These are phyloP conservation scores for Nicotiana paniculata DNA, from an alignment of 257 asterid genomes.

Conservation along the genomic window DNA sequence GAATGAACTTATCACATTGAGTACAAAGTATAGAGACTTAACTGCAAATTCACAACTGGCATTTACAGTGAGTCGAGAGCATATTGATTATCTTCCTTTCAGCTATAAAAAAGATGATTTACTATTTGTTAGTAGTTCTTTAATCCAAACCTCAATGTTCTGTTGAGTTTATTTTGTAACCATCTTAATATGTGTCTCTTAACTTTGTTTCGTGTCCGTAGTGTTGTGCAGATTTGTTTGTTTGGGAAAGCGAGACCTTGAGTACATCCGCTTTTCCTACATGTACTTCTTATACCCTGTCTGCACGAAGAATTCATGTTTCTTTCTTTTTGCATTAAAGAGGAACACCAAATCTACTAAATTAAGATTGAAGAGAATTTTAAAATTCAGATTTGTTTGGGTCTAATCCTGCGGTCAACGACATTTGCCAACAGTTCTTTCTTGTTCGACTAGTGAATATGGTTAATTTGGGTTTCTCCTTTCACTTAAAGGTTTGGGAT, in stretches of 20 bases:
- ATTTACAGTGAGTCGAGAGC: slow-evolving; percentile 52
- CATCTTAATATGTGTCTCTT: background rate
- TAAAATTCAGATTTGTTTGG: background rate
- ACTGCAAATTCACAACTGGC: slow-evolving; percentile 88
- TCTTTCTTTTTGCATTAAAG: background rate
- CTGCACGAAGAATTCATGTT: background rate
- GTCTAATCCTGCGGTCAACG: background rate
- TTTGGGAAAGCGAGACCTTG: background rate
- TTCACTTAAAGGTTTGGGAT: slow-evolving; percentile 58
- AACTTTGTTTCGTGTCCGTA: background rate
- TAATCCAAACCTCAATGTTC: background rate
- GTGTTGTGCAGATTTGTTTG: background rate
- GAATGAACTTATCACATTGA: slow-evolving; percentile 87
- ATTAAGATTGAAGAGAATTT: background rate
- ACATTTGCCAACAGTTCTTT: background rate
- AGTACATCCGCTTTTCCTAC: background rate
- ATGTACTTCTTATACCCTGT: background rate
- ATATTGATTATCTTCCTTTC: background rate
- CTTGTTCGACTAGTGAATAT: background rate
- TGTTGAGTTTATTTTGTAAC: background rate
- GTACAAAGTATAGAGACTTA: slow-evolving; percentile 91
- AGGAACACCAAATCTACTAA: background rate
- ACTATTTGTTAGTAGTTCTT: background rate
- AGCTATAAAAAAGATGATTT: background rate
- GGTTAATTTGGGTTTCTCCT: background rate